Base-by-base conservation (phyloP, 164 flowering plant genomes). In the Umbellularia californica region DNA sequence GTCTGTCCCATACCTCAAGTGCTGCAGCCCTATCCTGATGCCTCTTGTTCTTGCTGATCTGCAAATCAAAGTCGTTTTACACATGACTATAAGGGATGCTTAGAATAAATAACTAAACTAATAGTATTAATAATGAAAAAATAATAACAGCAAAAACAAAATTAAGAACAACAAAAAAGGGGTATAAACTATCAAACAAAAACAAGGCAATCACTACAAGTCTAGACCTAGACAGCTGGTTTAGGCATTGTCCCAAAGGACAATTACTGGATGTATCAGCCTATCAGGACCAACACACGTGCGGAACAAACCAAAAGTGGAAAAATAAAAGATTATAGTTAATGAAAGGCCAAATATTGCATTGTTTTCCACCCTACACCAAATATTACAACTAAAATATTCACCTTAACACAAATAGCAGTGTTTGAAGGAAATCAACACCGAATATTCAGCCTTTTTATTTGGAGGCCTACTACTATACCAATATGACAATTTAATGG, bases 1-100 rank as follows among this genome's bases (percentile, higher is more conserved):
- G 84, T 71, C 86, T 88, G 50, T 92, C 97, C 99, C 99, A 96
- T 51, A 96, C 97, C 85, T 96, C 99, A 70, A 96, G 86, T 3
- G 98, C 99, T 24, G 99, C 99, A 82, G 99, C 97, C 79, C 97
- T 87, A 79, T 96, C 98, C 76, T 94, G 98, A 79, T 96, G 98
- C 70, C 98, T 80, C 83, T 92, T 94, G 78, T 96, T 96, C 83
- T 96, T 96, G 84, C 99, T 96, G 55, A 96, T 89, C 99, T 96
- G 89, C 82, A 77, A 25, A 71, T 74, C 11, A 7, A 65, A 58
- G 14, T 2, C 20, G 17, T 69, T 22, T 64, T 12, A 58, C 74
- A 72, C 20, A 64, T 50, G 4, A 33, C 14, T 19, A 30, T 5
- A 24, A 4, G 28, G 9, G 24, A 64, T 20, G 67, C 12, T 20